phyloP scores from a whole-genome alignment of 2,329 filamentous ascomycete species.

The Colletotrichum graminicola region DNA sequence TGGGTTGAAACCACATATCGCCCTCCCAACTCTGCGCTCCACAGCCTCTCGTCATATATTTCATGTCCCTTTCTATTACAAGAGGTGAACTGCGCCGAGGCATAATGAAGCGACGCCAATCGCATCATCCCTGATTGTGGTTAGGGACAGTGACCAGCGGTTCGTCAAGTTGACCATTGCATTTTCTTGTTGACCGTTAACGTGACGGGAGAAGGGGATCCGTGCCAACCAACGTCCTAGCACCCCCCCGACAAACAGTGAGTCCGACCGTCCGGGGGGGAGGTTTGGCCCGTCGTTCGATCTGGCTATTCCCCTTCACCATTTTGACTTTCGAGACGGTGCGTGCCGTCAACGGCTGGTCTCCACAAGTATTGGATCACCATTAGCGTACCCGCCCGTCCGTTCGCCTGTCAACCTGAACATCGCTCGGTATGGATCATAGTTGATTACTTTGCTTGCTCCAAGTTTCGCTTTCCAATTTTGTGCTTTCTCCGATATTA shows the following conservation, averaged over 20 bases:
- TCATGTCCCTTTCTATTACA: neutral
- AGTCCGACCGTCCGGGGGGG: conserved; percentile 2
- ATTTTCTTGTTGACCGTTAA: neutral
- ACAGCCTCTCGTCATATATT: conserved; percentile 21
- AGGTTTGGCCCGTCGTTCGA: conserved; percentile 32
- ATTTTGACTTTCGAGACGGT: conserved; percentile 40
- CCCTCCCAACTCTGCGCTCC: neutral
- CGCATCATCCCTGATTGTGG: neutral
- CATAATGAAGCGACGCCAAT: conserved; percentile 3
- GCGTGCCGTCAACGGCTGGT: conserved; percentile 37
- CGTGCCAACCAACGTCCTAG: neutral
- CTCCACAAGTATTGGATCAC: conserved; percentile 34
- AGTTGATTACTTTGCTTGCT: conserved; percentile 9
- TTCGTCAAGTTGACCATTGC: neutral
- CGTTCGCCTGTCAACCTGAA: conserved; percentile 2
- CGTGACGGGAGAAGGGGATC: neutral
- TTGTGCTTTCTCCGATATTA: conserved; percentile 5
- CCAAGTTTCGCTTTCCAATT: conserved; percentile 19
- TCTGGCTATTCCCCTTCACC: conserved; percentile 34
- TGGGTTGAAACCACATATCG: neutral
- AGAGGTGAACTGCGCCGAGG: neutral
- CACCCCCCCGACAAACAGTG: neutral
- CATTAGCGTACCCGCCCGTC: conserved; percentile 23
- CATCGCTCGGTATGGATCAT: conserved; percentile 16
- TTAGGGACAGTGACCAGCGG: neutral